A percentile compares a stretch with the other conserved stretches of the same genome.
These are phyloP conservation scores for Anthracocystis panici-leucophaei DNA, from an alignment of 1,284 basidiomycete species.

Conservation along the genomic window DNA sequence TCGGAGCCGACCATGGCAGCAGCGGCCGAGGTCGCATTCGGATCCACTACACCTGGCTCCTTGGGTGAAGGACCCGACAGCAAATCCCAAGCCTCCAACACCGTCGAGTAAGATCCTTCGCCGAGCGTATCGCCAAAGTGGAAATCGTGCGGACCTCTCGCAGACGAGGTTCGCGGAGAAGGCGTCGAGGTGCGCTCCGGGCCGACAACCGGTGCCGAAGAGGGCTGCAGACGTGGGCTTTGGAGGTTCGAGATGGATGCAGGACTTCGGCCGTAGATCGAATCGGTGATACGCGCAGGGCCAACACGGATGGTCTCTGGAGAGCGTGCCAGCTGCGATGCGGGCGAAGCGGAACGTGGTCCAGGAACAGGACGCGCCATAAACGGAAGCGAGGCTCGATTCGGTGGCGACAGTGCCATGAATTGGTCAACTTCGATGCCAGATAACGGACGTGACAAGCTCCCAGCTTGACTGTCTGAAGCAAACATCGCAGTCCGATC, in stretches of 20 bases:
- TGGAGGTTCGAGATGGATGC: constrained; percentile 35
- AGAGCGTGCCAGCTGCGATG: constrained; percentile 40
- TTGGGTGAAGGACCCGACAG: constrained; percentile 42
- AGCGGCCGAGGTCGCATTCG: constrained; percentile 41
- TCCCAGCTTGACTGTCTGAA: neutral
- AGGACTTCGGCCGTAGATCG: constrained; percentile 45
- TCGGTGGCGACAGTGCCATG: constrained; percentile 29
- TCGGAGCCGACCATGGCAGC: constrained; percentile 53
- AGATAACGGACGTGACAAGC: constrained; percentile 1
- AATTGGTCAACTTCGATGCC: constrained; percentile 4
- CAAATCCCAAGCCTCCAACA: constrained; percentile 68
- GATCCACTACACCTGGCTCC: constrained; percentile 33
- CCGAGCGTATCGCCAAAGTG: constrained; percentile 68
- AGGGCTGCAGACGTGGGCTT: constrained; percentile 33
- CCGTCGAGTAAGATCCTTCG: constrained; percentile 68
- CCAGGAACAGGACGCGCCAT: constrained; percentile 14
- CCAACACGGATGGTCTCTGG: constrained; percentile 47
- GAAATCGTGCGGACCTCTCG: constrained; percentile 62
- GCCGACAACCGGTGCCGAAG: constrained; percentile 10
- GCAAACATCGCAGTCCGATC: constrained; percentile 1
- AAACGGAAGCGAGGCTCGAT: constrained; percentile 5
- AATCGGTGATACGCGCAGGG: constrained; percentile 27
- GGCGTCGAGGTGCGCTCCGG: constrained; percentile 28
- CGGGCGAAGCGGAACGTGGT: constrained; percentile 38
- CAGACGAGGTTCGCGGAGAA: constrained; percentile 20